phyloP scores from a whole-genome alignment of 2,329 filamentous ascomycete species.

The Botrytis deweyae region DNA sequence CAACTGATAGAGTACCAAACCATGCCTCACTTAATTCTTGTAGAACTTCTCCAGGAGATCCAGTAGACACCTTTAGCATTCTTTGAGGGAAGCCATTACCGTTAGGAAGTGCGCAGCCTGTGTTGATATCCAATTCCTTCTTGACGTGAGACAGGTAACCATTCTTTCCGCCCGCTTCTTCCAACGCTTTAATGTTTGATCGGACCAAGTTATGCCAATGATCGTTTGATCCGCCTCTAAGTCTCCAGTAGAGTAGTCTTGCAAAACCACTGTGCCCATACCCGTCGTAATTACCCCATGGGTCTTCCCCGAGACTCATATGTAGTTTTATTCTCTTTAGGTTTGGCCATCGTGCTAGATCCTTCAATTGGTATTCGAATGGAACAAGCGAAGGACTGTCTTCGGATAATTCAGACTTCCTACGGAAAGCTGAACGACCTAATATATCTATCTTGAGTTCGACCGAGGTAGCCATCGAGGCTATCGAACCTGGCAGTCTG shows the following conservation, averaged over 20 bases:
- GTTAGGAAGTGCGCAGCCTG: slow-evolving; percentile 17
- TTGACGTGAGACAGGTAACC: slow-evolving; percentile 18
- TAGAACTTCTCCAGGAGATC: slow-evolving; percentile 10
- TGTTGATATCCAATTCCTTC: slow-evolving; percentile 19
- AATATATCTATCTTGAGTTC: slow-evolving; percentile 21
- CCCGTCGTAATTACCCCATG: slow-evolving; percentile 18
- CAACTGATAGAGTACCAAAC: slow-evolving; percentile 10
- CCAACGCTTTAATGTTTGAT: slow-evolving; percentile 15
- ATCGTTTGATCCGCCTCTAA: slow-evolving; percentile 11
- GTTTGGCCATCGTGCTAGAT: slow-evolving; percentile 20
- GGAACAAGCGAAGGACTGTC: slow-evolving; percentile 15
- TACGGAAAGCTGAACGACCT: slow-evolving; percentile 12
- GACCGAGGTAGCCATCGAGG: slow-evolving; percentile 11
- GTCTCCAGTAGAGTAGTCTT: slow-evolving; percentile 19
- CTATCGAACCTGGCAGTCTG: slow-evolving; percentile 14
- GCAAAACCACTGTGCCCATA: slow-evolving; percentile 20
- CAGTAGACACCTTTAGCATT: slow-evolving; percentile 14
- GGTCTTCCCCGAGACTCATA: slow-evolving; percentile 19
- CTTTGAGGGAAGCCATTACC: slow-evolving; percentile 20
- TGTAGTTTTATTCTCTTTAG: slow-evolving; percentile 18
- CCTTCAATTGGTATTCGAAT: slow-evolving; percentile 20
- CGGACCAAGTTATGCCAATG: slow-evolving; percentile 18
- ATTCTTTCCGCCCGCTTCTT: slow-evolving; percentile 7
- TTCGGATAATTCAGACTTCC: slow-evolving; percentile 5
- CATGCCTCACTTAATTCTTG: slow-evolving; percentile 20